These are phyloP conservation scores for Fusarium irregulare DNA, from an alignment of 2,329 filamentous ascomycete species.

Conservation along the genomic window DNA sequence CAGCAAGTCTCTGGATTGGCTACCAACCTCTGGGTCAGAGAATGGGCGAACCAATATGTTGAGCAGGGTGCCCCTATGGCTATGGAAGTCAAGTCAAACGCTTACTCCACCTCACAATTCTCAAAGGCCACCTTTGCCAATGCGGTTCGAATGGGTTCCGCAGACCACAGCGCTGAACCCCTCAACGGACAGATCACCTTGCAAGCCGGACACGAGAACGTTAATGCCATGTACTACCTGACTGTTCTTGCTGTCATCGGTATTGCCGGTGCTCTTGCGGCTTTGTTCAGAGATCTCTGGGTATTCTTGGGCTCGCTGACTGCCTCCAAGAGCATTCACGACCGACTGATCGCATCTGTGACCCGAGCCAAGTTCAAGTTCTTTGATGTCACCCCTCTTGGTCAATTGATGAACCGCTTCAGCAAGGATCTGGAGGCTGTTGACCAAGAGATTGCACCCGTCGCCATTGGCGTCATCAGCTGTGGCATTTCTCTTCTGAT, in stretches of 20 bases:
- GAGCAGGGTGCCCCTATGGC: conserved; percentile 39
- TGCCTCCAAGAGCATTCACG: conserved; percentile 87
- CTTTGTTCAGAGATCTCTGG: conserved; percentile 84
- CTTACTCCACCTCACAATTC: conserved; percentile 45
- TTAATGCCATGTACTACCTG: conserved; percentile 87
- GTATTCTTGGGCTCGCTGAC: conserved; percentile 92
- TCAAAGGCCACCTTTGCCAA: conserved; percentile 52
- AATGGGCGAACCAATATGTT: conserved; percentile 93
- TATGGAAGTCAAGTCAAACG: conserved; percentile 36
- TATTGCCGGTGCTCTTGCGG: conserved; percentile 79
- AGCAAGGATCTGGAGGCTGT: conserved; percentile 96
- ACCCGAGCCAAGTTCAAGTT: conserved; percentile 95
- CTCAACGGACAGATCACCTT: conserved; percentile 9
- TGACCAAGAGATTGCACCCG: conserved; percentile 94
- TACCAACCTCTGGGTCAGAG: conserved; percentile 92
- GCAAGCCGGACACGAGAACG: conserved; percentile 55
- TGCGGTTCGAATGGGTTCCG: conserved; percentile 53
- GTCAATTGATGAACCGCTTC: conserved; percentile 98
- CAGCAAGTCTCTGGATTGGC: conserved; percentile 89
- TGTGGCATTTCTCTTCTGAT: conserved; percentile 77
- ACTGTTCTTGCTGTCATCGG: conserved; percentile 85
- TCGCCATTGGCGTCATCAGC: conserved; percentile 81
- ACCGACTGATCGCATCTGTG: conserved; percentile 79
- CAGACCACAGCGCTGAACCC: not conserved
- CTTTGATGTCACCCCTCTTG: conserved; percentile 95